phyloP scores from a whole-genome alignment of 2,329 filamentous ascomycete species.

The Neophaeococcomyces aloes region DNA sequence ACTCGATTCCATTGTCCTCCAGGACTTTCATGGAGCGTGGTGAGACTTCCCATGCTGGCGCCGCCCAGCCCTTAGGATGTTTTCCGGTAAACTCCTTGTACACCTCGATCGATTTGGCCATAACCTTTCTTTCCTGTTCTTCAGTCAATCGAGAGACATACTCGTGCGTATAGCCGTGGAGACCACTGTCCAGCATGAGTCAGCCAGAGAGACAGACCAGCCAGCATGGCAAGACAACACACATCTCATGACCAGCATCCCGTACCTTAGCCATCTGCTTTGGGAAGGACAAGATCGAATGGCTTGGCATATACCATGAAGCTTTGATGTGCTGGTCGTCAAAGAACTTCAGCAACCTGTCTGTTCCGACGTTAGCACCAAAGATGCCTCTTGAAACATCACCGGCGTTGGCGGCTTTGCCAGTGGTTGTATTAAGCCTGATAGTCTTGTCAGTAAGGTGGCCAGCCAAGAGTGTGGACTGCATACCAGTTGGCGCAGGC shows the following conservation, averaged over 20 bases:
- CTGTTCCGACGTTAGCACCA: constrained; percentile 20
- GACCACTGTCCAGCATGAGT: constrained; percentile 19
- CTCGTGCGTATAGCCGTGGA: constrained; percentile 38
- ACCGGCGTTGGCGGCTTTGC: constrained; percentile 27
- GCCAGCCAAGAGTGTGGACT: neutral
- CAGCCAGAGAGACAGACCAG: neutral
- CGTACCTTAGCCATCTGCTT: constrained; percentile 26
- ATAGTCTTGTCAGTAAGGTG: neutral
- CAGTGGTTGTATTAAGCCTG: constrained; percentile 31
- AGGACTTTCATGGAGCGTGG: constrained; percentile 31
- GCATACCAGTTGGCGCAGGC: constrained; percentile 15
- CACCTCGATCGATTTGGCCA: constrained; percentile 31
- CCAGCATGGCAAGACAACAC: neutral
- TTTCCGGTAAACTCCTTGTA: constrained; percentile 31
- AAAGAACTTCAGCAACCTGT: constrained; percentile 30
- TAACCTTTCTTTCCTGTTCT: constrained; percentile 29
- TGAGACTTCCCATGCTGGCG: constrained; percentile 34
- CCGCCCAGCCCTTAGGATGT: constrained; percentile 35
- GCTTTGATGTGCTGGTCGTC: constrained; percentile 37
- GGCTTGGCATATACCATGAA: constrained; percentile 51
- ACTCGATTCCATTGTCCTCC: constrained; percentile 34
- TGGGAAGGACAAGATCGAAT: constrained; percentile 48
- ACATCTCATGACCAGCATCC: constrained; percentile 34
- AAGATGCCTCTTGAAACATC: constrained; percentile 22
- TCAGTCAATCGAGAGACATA: constrained; percentile 24